Evolutionary conservation across 1,139 yeast genomes (phyloP), one percentile per base, ranked within the genome.

Genomic region (Magnusiomyces tetraspermus): DNA sequence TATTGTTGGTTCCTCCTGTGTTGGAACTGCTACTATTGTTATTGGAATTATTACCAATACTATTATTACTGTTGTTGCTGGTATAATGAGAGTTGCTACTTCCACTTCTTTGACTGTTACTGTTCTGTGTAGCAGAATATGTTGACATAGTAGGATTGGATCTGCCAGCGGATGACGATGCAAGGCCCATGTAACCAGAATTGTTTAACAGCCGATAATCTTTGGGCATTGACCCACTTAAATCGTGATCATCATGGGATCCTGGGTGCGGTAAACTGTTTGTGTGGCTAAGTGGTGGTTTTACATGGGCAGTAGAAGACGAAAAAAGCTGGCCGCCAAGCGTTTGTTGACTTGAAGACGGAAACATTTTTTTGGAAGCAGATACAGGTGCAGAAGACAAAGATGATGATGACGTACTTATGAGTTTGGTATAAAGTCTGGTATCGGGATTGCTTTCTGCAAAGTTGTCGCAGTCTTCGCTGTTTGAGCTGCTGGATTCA

Each of bases 181-280:
- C 52, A 54, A 36, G 44, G 15, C 42, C 46, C 40, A 31, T 52
- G 33, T 8, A 46, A 21, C 31, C 24, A n/a, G n/a, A n/a, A n/a
- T n/a, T n/a, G n/a, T n/a, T n/a, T n/a, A n/a, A n/a, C n/a, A n/a
- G n/a, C n/a, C n/a, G n/a, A n/a, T n/a, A n/a, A n/a, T n/a, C n/a
- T n/a, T n/a, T n/a, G 26, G 46, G 26, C 30, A 15, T 42, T n/a
- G 46, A 21, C 4, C 23, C 43, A 13, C 6, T 17, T 13, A 13
- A 15, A 8, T 30, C 33, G 41, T 38, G 21, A 4, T 38, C 43
- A n/a, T 42, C 46, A 42, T 42, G 33, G 3, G 46, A 42, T 10
- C 46, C 46, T n/a, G 46, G 46, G n/a, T 42, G 46, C 3, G 46
- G 46, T 3, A 42, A 31, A 42, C 46, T 42, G 30, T 22, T 42